Base-by-base conservation (phyloP, 108 stramenopile genomes). In the Skeletonema menzelii region DNA sequence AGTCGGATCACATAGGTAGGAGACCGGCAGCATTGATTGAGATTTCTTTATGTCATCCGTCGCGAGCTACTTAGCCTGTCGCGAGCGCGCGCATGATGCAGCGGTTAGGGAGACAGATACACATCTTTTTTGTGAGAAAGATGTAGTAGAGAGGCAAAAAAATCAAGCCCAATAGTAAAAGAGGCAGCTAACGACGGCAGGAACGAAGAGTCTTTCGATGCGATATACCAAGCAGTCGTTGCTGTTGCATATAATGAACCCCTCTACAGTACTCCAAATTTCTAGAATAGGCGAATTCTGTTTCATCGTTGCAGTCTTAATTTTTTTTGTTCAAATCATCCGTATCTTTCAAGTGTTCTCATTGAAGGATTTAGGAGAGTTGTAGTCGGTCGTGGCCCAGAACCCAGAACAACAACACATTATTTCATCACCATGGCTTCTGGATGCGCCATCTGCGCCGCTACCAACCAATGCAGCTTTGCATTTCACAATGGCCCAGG, bases 401-500 rank as follows among this genome's bases (percentile, higher is more conserved):
- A 35, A 35, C 55, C 5, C 55, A 56, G 11, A 11, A 12, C 56
- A 56, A 56, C 13, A 27, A 13, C 22, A 56, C 14, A 35, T 32
- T 3, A 32, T 32, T n/a, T n/a, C n/a, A 37, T 11, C 35, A 37
- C 12, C 0, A 60, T 60, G 59, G 37, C 34, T 6, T 69, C 79
- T 15, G 79, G 79, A 8, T 79, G 79, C 37, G 24, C 67, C 26
- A 24, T 75, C 22, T 79, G 79, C 32, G 79, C 79, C 17, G 12
- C 73, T 35, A 70, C 73, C 12, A 66, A 67, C 13, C 74, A 79
- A 70, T 79, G 79, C 73, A 37, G 15, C 46, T 12, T 62, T 20
- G 79, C 79, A 49, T 79, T 74, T 38, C 65, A 75, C 34, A 64
- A 47, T 32, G 69, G 73, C 8, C 79, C 79, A 10, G 73, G 79